Conservation (phyloP, 1,139 yeast species). For the Candida sp. region DNA sequence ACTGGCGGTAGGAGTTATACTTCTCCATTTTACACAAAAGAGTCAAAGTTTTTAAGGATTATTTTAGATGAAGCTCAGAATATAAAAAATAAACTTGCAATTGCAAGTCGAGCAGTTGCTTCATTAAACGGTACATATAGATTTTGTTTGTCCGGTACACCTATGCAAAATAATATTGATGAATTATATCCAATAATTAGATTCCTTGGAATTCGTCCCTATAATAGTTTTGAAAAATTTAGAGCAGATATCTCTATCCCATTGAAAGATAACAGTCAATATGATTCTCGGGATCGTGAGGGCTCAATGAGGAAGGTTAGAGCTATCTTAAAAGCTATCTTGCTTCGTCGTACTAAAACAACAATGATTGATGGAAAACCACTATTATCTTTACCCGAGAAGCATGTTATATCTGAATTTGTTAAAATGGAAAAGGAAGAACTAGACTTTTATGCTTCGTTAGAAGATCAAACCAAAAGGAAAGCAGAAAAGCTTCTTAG, state of each 20-base stretch:
- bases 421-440: conserved; percentile 53
- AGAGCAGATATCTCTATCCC: conserved; percentile 58
- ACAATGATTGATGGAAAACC: conserved; percentile 80
- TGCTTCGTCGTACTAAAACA: conserved; percentile 76
- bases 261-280: conserved; percentile 35
- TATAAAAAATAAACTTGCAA: conserved; percentile 72
- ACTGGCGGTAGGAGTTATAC: conserved; percentile 44
- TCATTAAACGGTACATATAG: conserved; percentile 52
- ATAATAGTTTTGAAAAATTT: conserved; percentile 57
- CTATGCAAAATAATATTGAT: conserved; percentile 82
- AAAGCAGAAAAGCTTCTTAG: conserved; percentile 52
- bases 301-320: conserved; percentile 62
- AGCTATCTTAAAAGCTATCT: conserved; percentile 70
- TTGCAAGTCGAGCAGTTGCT: conserved; percentile 66
- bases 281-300: conserved; percentile 28
- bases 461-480: conserved; percentile 58
- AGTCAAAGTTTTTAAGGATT: conserved; percentile 59
- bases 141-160: conserved; percentile 92
- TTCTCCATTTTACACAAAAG: conserved; percentile 66
- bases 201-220: conserved; percentile 69
- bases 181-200: conserved; percentile 78
- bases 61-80: conserved; percentile 91
- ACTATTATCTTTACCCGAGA: conserved; percentile 67
- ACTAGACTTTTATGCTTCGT: conserved; percentile 48
- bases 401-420: conserved; percentile 45